A percentile compares a stretch with the other conserved stretches of the same genome.
These are phyloP conservation scores for Beauveria bassiana DNA, from an alignment of 2,329 filamentous ascomycete species.

Conservation along the genomic window DNA sequence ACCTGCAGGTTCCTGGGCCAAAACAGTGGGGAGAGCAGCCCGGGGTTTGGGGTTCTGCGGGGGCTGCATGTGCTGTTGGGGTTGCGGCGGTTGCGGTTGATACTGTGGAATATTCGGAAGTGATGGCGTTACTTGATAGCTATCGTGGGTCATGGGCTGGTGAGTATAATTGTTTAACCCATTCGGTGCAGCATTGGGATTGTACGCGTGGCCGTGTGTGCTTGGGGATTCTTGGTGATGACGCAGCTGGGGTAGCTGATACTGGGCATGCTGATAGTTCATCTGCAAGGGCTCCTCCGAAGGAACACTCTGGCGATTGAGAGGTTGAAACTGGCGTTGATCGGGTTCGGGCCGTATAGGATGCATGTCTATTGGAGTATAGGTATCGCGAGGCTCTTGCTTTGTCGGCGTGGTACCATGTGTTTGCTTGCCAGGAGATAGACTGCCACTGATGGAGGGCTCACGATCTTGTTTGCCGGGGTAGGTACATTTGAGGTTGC, in stretches of 20 bases:
- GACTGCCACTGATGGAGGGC: conserved; percentile 6
- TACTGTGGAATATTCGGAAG: conserved; percentile 1
- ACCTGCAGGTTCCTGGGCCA: background rate
- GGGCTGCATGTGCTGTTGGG: conserved; percentile 4
- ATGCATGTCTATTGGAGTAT: conserved; percentile 1
- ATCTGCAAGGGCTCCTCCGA: background rate
- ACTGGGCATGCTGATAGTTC: background rate
- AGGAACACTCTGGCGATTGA: background rate
- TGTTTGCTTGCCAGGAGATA: background rate
- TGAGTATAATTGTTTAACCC: background rate
- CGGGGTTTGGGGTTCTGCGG: background rate
- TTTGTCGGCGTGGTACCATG: background rate
- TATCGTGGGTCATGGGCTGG: background rate
- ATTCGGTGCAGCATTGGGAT: background rate
- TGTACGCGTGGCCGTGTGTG: background rate
- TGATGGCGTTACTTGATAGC: background rate
- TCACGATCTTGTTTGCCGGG: conserved; percentile 12
- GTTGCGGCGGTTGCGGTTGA: background rate
- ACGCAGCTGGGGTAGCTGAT: conserved; percentile 7
- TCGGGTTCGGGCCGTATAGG: conserved; percentile 5
- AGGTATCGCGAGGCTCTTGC: conserved; percentile 2
- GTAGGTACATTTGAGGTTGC: conserved; percentile 16
- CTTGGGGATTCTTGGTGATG: background rate
- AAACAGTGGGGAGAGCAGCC: background rate
- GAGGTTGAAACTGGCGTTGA: conserved; percentile 10